phyloP scores from a whole-genome alignment of 2,329 filamentous ascomycete genomes.

The Aspergillus sergii region DNA sequence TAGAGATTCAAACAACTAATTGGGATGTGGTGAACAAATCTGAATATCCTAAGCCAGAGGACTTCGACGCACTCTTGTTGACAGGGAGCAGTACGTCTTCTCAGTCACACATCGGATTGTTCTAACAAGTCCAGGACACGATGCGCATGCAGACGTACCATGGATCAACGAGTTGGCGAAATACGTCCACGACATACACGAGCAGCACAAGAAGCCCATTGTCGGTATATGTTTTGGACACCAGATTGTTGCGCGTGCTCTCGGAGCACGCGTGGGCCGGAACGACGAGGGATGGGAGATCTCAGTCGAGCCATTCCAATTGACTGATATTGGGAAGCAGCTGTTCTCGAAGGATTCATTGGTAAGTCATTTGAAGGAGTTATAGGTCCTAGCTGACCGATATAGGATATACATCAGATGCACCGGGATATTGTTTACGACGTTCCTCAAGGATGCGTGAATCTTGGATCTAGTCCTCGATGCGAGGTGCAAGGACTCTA shows the following conservation, averaged over 20 bases:
- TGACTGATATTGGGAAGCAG: conserved; percentile 45
- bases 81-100: conserved; percentile 33
- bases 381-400: background rate
- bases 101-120: background rate
- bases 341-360: conserved; percentile 39
- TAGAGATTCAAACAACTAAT: conserved; percentile 22
- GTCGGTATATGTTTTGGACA: conserved; percentile 55
- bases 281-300: conserved; percentile 51
- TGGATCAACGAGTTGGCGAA: conserved; percentile 51
- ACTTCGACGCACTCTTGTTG: conserved; percentile 30
- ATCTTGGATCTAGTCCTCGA: conserved; percentile 45
- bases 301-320: conserved; percentile 44
- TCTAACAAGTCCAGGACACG: conserved; percentile 30
- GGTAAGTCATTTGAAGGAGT: conserved; percentile 15
- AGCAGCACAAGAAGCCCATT: conserved; percentile 31
- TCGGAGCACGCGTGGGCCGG: conserved; percentile 41
- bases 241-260: conserved; percentile 51
- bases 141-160: conserved; percentile 46
- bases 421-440: conserved; percentile 50
- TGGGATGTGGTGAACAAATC: conserved; percentile 28
- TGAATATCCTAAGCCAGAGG: conserved; percentile 25
- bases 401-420: conserved; percentile 48
- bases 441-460: conserved; percentile 43
- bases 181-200: conserved; percentile 37
- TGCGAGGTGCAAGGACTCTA: conserved; percentile 52